Conservation (phyloP, 2,329 filamentous ascomycete species). For the Hymenoscyphus fraxineus region DNA sequence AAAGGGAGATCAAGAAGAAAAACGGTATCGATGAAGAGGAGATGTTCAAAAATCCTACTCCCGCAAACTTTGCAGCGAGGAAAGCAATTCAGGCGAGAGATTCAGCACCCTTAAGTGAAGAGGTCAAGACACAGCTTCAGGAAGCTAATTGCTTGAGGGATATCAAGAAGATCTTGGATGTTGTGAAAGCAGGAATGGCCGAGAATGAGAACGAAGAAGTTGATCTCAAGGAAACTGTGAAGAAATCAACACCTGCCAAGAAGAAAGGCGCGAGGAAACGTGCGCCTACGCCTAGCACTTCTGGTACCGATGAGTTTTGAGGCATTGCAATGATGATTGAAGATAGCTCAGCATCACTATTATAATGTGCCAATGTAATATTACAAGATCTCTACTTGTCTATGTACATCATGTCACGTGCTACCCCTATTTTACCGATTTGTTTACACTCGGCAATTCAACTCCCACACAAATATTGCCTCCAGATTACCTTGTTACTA, state of each 20-base stretch:
- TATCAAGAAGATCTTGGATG: conserved; percentile 29
- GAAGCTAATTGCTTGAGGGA: conserved; percentile 24
- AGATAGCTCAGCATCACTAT: too few species aligned
- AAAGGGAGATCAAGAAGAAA: conserved; percentile 57
- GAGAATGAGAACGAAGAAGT: conserved; percentile 13
- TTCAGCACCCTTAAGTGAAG: conserved; percentile 21
- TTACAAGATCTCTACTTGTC: too few species aligned
- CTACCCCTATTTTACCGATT: too few species aligned
- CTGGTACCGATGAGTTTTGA: not conserved
- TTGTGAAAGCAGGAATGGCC: conserved; percentile 18
- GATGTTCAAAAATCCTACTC: conserved; percentile 31
- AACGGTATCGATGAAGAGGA: conserved; percentile 36
- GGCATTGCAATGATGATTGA: too few species aligned
- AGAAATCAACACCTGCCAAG: conserved; percentile 18
- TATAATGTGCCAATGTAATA: too few species aligned
- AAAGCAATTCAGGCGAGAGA: conserved; percentile 23
- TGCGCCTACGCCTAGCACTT: conserved; percentile 1
- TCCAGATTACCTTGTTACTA: too few species aligned
- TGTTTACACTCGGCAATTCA: too few species aligned
- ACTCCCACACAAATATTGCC: too few species aligned
- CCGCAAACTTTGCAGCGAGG: conserved; percentile 30
- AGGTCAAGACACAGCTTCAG: conserved; percentile 22
- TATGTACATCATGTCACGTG: too few species aligned
- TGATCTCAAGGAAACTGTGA: conserved; percentile 13
- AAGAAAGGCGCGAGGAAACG: conserved; percentile 15